Evolutionary conservation across 352 stramenopile species (phyloP).

Genomic region (Aphanomyces euteiches): DNA sequence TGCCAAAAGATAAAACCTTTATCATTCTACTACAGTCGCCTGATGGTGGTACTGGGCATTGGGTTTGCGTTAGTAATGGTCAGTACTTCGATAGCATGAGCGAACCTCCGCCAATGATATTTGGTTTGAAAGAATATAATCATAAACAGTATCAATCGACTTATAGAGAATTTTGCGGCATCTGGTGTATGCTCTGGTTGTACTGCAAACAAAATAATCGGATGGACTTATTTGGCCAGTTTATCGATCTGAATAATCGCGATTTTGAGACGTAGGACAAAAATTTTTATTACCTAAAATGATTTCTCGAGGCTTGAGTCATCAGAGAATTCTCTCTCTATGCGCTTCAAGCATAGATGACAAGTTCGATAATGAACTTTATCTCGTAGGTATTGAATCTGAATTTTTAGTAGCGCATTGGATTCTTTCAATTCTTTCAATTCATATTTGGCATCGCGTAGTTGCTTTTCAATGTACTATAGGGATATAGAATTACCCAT

Average conservation of each 20-base stretch:
- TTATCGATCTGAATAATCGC: constrained; percentile 14
- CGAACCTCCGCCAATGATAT: not conserved
- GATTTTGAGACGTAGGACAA: constrained; percentile 3
- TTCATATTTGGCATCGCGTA: too few relatives aligned
- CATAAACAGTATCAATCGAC: constrained; percentile 13
- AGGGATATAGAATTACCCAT: too few relatives aligned
- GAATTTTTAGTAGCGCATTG: too few relatives aligned
- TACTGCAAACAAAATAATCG: constrained; percentile 4
- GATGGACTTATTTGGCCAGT: constrained; percentile 4
- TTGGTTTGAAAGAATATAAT: not conserved
- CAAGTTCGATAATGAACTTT: too few relatives aligned
- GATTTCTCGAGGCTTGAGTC: too few relatives aligned
- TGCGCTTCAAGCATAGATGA: too few relatives aligned
- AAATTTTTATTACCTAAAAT: too few relatives aligned
- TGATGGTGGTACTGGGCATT: not conserved
- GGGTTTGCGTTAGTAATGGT: constrained; percentile 1
- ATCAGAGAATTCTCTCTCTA: too few relatives aligned
- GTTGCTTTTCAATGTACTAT: too few relatives aligned
- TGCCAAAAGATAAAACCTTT: constrained; percentile 4
- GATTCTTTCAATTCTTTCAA: too few relatives aligned
- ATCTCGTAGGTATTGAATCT: too few relatives aligned
- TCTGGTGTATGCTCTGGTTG: not conserved
- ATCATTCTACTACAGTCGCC: not conserved
- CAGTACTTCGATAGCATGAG: constrained; percentile 4
- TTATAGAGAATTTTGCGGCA: constrained; percentile 6